These are phyloP conservation scores for Tulasnella sp. DNA, from an alignment of 768 basidiomycete genomes.

Conservation along the genomic window DNA sequence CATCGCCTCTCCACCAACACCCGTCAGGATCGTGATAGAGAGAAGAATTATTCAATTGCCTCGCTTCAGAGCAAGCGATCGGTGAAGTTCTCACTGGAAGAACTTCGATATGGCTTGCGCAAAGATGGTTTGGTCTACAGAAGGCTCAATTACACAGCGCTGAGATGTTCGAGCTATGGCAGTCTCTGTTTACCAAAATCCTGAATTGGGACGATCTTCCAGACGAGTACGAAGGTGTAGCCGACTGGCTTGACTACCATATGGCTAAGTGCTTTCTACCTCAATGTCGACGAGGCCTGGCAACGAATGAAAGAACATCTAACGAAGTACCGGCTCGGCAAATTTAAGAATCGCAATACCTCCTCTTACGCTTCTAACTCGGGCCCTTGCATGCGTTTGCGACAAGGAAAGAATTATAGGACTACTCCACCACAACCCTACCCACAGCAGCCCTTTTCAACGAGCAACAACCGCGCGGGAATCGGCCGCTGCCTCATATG, in stretches of 20 bases:
- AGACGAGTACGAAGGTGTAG: not conserved
- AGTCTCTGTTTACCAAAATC: not conserved
- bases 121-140: not conserved
- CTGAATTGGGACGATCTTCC: not conserved
- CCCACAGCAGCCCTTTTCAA: not conserved
- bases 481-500: constrained; percentile 2
- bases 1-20: not conserved
- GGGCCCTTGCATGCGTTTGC: not conserved
- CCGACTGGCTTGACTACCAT: not conserved
- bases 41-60: not conserved
- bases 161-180: not conserved
- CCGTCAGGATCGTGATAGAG: not conserved
- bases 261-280: not conserved
- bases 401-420: not conserved
- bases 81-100: not conserved
- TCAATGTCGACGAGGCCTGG: not conserved
- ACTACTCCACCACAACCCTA: not conserved
- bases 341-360: too few relatives aligned
- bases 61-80: too few relatives aligned
- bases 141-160: too few relatives aligned
- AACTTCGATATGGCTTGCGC: not conserved
- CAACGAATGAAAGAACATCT: too few relatives aligned
- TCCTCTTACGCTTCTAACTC: too few relatives aligned
- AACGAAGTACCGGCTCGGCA: too few relatives aligned
- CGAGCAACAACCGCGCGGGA: not conserved